Evolutionary conservation across 345 rosid species (phyloP).

Genomic region (Reutealis trisperma): DNA sequence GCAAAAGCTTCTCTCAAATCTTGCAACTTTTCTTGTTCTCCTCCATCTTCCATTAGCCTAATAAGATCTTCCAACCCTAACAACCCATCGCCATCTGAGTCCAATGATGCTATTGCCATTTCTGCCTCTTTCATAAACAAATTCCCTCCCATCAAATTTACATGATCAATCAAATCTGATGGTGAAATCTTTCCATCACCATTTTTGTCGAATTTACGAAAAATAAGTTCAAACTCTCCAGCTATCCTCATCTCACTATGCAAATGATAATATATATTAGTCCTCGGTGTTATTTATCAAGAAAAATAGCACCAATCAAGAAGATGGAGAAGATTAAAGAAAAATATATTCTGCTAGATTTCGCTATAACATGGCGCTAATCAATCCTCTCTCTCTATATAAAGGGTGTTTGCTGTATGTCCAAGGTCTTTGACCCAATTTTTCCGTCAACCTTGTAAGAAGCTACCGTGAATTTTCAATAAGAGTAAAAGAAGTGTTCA

Average conservation of each 20-base stretch:
- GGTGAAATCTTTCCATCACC: slow-evolving; percentile 56
- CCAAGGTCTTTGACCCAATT: neutral
- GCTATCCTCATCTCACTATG: neutral
- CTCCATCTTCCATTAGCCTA: slow-evolving; percentile 44
- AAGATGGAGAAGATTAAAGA: neutral
- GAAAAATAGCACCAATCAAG: neutral
- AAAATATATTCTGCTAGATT: no score
- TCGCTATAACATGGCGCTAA: no score
- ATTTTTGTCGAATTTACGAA: slow-evolving; percentile 39
- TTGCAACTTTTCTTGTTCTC: slow-evolving; percentile 47
- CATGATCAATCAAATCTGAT: slow-evolving; percentile 33
- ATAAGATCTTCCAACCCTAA: slow-evolving; percentile 47
- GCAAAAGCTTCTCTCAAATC: slow-evolving; percentile 47
- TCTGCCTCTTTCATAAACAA: slow-evolving; percentile 35
- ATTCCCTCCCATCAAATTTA: slow-evolving; percentile 33
- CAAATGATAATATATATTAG: neutral
- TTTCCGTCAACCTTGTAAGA: neutral
- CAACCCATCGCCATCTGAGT: slow-evolving; percentile 52
- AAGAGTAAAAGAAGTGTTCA: neutral
- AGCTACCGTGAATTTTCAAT: slow-evolving; percentile 17
- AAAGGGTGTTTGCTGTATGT: no score
- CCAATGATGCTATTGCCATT: slow-evolving; percentile 28
- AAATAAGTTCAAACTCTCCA: slow-evolving; percentile 27
- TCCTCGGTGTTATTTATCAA: neutral
- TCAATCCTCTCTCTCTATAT: neutral